Evolutionary conservation across 495 filamentous ascomycete species (phyloP).

Genomic region (Podospora conica): DNA sequence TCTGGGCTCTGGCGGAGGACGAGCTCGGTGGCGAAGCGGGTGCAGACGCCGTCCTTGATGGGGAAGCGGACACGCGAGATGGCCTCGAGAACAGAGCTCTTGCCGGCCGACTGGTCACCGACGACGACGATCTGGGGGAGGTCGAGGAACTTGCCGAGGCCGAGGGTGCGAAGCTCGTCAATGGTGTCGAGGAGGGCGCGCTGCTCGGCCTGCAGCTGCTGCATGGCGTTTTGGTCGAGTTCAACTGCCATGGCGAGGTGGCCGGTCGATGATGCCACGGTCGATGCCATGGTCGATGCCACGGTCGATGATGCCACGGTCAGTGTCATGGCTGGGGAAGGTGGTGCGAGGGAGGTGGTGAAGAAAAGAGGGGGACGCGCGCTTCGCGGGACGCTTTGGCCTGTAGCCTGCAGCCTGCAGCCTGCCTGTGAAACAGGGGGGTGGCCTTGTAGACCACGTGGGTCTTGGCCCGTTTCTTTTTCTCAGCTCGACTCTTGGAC

Average conservation of each 20-base stretch:
- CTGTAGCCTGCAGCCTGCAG: no score
- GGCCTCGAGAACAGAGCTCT: slow-evolving; percentile 59
- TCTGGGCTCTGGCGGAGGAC: slow-evolving; percentile 38
- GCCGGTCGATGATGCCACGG: background rate
- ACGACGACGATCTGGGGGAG: slow-evolving; percentile 57
- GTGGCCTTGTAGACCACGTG: no score
- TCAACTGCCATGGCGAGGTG: background rate
- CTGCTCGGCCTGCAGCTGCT: slow-evolving; percentile 23
- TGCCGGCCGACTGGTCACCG: slow-evolving; percentile 54
- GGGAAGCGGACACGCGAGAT: slow-evolving; percentile 55
- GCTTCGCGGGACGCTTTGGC: no score
- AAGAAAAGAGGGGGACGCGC: no score
- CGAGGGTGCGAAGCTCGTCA: slow-evolving; percentile 42
- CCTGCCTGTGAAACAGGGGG: no score
- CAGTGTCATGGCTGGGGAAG: no score
- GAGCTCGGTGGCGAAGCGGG: slow-evolving; percentile 51
- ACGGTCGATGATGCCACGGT: no score
- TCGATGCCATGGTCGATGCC: background rate
- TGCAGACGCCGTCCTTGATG: slow-evolving; percentile 42
- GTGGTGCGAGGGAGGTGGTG: no score
- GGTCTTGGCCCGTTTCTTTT: no score
- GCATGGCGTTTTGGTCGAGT: slow-evolving; percentile 16
- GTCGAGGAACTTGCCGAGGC: slow-evolving; percentile 46
- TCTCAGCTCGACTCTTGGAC: no score
- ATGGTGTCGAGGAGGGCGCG: slow-evolving; percentile 47